Evolutionary conservation across 768 basidiomycete genomes (phyloP).

Genomic region (Dentipellis fragilis): DNA sequence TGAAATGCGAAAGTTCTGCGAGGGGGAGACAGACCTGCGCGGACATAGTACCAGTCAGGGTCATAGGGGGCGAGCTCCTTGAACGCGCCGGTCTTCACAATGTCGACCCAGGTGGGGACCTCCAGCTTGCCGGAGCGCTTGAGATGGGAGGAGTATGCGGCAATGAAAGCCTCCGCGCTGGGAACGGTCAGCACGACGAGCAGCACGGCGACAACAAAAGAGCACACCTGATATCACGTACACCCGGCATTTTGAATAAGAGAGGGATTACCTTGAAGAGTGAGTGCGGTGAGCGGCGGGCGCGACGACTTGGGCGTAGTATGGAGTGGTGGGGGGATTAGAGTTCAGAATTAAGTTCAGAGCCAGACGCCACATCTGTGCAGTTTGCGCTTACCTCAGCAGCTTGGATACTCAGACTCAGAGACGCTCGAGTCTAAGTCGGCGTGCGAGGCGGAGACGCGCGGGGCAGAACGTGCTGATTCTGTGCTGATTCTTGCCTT

Average conservation of each 20-base stretch:
- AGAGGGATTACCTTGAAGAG: neutral
- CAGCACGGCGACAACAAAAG: neutral
- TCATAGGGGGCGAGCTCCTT: constrained; percentile 99
- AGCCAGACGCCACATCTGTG: constrained; percentile 11
- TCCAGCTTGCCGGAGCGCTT: constrained; percentile 99
- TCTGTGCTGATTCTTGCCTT: no score
- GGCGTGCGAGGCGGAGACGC: no score
- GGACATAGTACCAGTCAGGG: constrained; percentile 98
- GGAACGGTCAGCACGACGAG: neutral
- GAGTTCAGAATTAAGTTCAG: constrained; percentile 6
- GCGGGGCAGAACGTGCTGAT: no score
- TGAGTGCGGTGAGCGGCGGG: constrained; percentile 7
- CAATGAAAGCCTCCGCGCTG: constrained; percentile 91
- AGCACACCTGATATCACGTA: constrained; percentile 35
- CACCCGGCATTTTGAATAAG: constrained; percentile 32
- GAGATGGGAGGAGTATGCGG: constrained; percentile 90
- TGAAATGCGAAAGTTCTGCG: no score
- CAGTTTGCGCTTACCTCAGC: constrained; percentile 12
- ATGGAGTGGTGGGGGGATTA: constrained; percentile 2
- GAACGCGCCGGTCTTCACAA: constrained; percentile 95
- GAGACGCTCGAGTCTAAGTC: no score
- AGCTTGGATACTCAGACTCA: neutral
- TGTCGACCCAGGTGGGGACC: constrained; percentile 95
- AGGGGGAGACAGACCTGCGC: constrained; percentile 64
- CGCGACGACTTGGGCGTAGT: neutral